Conservation (phyloP, 805 yeast species). For the Blastobotrys parvus region DNA sequence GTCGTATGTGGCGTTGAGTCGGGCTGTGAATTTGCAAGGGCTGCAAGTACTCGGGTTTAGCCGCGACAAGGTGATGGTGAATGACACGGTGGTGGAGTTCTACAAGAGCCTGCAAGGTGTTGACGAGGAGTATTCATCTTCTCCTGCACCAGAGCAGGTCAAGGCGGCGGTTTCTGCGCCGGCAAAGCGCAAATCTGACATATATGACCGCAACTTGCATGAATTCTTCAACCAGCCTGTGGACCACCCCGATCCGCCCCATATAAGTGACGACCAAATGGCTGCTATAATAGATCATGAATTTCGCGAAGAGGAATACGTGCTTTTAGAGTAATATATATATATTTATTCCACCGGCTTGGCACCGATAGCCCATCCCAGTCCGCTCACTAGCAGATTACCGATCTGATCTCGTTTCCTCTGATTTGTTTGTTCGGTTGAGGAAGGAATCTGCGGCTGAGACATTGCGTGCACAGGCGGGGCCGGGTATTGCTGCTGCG, state of each 20-base stretch:
- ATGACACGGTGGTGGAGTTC: conserved; percentile 61
- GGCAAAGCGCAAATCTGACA: too few relatives aligned
- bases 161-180: too few relatives aligned
- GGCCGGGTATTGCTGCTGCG: background rate
- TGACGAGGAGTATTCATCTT: conserved; percentile 1
- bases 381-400: conserved; percentile 43
- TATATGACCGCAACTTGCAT: background rate
- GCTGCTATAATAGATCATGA: background rate
- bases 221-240: background rate
- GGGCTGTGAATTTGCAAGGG: conserved; percentile 80
- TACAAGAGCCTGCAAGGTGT: conserved; percentile 35
- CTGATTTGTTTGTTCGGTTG: background rate
- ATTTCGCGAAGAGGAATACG: too few relatives aligned
- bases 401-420: conserved; percentile 38
- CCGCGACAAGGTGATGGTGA: conserved; percentile 54
- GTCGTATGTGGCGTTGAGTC: conserved; percentile 88
- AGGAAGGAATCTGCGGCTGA: background rate
- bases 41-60: conserved; percentile 73
- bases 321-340: too few relatives aligned
- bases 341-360: too few relatives aligned
- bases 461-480: background rate
- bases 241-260: background rate
- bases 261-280: background rate
- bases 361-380: conserved; percentile 62
- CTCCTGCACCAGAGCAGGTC: background rate